Base-by-base conservation (phyloP, 2,329 filamentous ascomycete species). In the Trichoderma sp. region DNA sequence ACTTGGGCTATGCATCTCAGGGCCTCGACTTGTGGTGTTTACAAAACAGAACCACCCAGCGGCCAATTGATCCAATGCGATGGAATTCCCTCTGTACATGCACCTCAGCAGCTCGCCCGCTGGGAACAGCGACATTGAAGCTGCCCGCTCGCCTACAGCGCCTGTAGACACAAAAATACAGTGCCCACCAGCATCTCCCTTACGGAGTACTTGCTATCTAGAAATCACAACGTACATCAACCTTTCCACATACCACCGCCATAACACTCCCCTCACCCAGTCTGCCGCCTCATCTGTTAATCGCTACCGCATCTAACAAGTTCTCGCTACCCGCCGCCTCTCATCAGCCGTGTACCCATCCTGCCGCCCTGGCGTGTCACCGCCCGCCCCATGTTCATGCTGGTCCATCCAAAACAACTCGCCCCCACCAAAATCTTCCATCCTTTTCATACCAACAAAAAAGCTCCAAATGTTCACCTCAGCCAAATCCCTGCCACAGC, bases 351-450 rank as follows among this genome's bases (percentile, higher is more conserved):
- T 18, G 51, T 68, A 32, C 34, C 26, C 43, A 21, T 21, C 26
- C 39, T 18, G 43, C n/a, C 43, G 18, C 30, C 12, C 62, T 34
- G 43, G 11, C 11, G 12, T 26, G 11, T 28, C 39, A 65, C 39
- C 43, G 24, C 26, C 39, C 36, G 18, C 62, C 36, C 36, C 36
- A 39, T 39, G 36, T 18, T 39, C 28, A 34, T 47, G 53, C 53
- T 43, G 53, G 11, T 32, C 34, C 65, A 58, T 32, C 34, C 65
- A 43, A 68, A 68, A 68, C 65, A 60, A 60, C 18, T 24, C 36
- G 26, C 24, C 53, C 64, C 64, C 65, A 56, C 58, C 65, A 56
- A 68, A 68, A 68, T 51, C 56, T 60, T 68, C 26, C 56, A 60
- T 43, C 43, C 28, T 34, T 18, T 32, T 3, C 57, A 61, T 21